A percentile compares a stretch with the other conserved stretches of the same genome.
These are phyloP conservation scores for Metschnikowia colocasiae DNA, from an alignment of 805 yeast genomes.

Conservation along the genomic window DNA sequence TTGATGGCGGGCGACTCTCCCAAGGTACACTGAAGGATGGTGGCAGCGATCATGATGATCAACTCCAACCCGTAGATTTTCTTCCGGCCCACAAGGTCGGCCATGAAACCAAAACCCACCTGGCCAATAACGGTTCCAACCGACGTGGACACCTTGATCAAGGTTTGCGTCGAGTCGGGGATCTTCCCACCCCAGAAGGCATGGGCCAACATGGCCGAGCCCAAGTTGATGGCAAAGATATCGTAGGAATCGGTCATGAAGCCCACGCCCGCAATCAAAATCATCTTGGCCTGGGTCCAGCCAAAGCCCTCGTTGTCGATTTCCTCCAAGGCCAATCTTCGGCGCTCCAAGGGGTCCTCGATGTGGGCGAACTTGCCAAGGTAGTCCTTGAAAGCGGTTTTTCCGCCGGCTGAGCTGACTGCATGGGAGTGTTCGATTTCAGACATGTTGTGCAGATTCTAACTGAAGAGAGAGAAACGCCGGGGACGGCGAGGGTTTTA, in stretches of 20 bases:
- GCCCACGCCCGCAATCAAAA: slow-evolving; percentile 86
- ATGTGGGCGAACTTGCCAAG: slow-evolving; percentile 76
- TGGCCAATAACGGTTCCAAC: slow-evolving; percentile 95
- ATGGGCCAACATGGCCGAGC: slow-evolving; percentile 70
- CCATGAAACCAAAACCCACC: slow-evolving; percentile 75
- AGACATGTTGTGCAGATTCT: slow-evolving; percentile 17
- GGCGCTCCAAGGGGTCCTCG: slow-evolving; percentile 81
- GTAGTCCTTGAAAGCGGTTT: slow-evolving; percentile 82
- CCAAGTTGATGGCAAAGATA: slow-evolving; percentile 85
- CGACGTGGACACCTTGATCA: slow-evolving; percentile 83
- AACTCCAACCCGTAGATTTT: slow-evolving; percentile 83
- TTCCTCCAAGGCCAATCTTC: slow-evolving; percentile 79
- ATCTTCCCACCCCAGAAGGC: slow-evolving; percentile 66
- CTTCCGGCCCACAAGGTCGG: slow-evolving; percentile 83
- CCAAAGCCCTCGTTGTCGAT: slow-evolving; percentile 77
- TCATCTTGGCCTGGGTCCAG: slow-evolving; percentile 80
- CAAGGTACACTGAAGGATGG: slow-evolving; percentile 69
- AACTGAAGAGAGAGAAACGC: background rate
- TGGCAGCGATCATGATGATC: slow-evolving; percentile 77
- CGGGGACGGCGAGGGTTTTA: background rate
- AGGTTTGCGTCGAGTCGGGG: slow-evolving; percentile 70
- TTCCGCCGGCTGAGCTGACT: slow-evolving; percentile 55
- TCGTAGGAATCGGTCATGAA: slow-evolving; percentile 91
- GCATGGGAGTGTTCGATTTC: slow-evolving; percentile 23
- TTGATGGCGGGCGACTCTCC: slow-evolving; percentile 70